Percentiles rank a stretch among this genome's conserved stretches.
Conservation (phyloP, 2,329 filamentous ascomycete genomes). For the Fusarium camptoceras region DNA sequence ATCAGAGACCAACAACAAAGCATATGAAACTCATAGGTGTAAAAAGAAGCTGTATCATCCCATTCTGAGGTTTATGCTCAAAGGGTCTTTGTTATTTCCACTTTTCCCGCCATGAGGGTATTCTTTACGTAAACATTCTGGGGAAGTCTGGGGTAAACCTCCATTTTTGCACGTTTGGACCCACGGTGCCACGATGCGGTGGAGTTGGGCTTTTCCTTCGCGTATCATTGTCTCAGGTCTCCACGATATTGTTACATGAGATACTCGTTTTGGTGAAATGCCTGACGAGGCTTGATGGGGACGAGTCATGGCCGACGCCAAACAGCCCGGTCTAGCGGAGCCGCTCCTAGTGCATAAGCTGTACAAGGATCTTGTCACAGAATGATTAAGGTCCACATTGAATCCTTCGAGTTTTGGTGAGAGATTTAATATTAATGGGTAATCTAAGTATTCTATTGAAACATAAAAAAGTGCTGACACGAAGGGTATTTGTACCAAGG, state of each 20-base stretch:
- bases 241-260: neutral
- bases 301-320: neutral
- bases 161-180: neutral
- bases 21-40: neutral
- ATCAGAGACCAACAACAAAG: neutral
- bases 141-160: neutral
- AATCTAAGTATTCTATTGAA: slow-evolving; percentile 11
- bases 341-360: slow-evolving; percentile 15
- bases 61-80: neutral
- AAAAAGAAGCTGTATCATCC: neutral
- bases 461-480: neutral
- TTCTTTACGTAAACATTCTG: neutral
- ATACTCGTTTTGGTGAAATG: neutral
- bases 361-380: slow-evolving; percentile 9
- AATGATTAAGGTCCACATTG: neutral
- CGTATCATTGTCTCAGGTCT: neutral
- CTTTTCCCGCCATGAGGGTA: neutral
- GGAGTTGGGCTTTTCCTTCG: neutral
- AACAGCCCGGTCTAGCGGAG: slow-evolving; percentile 31
- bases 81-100: neutral
- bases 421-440: slow-evolving; percentile 1
- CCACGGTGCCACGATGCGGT: neutral
- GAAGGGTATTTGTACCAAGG: neutral
- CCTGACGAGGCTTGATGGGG: neutral
- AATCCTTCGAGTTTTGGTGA: neutral